These are phyloP conservation scores for Kitagawia praeruptora DNA, from an alignment of 129 eudicot species.

Conservation along the genomic window DNA sequence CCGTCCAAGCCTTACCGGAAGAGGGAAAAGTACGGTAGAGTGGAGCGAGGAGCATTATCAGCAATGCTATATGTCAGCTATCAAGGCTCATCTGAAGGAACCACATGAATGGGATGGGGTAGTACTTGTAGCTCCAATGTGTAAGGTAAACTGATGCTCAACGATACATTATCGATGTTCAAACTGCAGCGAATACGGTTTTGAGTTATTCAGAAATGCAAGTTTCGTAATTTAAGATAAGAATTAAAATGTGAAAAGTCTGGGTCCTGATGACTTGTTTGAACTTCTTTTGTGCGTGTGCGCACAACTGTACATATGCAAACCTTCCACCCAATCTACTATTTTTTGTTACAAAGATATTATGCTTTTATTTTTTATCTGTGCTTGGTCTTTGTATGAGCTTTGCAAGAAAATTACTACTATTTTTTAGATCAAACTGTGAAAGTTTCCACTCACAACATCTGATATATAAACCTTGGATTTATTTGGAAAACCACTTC, in stretches of 20 bases:
- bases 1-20: too few species aligned
- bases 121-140: constrained; percentile 93
- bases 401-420: neutral
- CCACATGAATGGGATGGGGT: constrained; percentile 86
- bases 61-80: constrained; percentile 24
- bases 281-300: too few species aligned
- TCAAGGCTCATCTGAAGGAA: constrained; percentile 66
- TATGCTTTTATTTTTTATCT: too few species aligned
- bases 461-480: neutral
- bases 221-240: too few species aligned
- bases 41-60: too few species aligned
- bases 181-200: neutral
- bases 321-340: too few species aligned
- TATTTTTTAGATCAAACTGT: neutral
- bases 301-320: too few species aligned
- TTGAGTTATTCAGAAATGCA: neutral
- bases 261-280: too few species aligned
- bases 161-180: neutral
- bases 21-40: too few species aligned
- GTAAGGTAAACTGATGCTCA: constrained; percentile 47
- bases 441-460: neutral
- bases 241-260: too few species aligned
- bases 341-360: too few species aligned
- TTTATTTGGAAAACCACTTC: neutral
- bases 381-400: too few species aligned